phyloP scores from a whole-genome alignment of 1,284 basidiomycete genomes.

The Ustilago trichophora region DNA sequence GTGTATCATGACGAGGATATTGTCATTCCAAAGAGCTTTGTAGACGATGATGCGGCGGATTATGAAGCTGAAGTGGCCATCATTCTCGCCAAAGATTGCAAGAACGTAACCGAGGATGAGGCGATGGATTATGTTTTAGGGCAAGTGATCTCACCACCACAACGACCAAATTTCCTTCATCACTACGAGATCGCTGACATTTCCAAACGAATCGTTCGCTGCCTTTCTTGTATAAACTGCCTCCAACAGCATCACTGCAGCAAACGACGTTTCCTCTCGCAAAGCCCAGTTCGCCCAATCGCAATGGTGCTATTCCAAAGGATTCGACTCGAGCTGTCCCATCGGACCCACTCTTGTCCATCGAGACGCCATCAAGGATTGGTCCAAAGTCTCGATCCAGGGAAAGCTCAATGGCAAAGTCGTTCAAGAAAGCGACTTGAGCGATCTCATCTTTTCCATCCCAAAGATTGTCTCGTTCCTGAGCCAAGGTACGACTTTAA shows the following conservation, averaged over 20 bases:
- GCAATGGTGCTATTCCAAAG: conserved; percentile 67
- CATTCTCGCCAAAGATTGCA: conserved; percentile 81
- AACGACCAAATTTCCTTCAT: no score
- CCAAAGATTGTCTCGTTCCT: conserved; percentile 67
- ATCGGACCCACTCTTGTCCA: conserved; percentile 68
- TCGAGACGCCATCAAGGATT: conserved; percentile 42
- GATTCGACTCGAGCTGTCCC: conserved; percentile 69
- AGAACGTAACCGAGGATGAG: conserved; percentile 78
- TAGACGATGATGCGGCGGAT: conserved; percentile 79
- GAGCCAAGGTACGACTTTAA: conserved; percentile 52
- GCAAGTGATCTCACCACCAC: no score
- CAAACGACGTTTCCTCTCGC: conserved; percentile 68
- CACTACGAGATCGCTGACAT: no score
- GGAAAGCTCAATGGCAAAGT: conserved; percentile 65
- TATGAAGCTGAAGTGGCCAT: conserved; percentile 89
- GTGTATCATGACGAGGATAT: conserved; percentile 74
- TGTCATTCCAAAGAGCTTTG: conserved; percentile 72
- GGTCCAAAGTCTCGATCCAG: conserved; percentile 58
- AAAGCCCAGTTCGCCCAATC: conserved; percentile 62
- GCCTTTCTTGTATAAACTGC: no score
- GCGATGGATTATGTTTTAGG: conserved; percentile 82
- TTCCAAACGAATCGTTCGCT: no score
- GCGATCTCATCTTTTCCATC: conserved; percentile 68
- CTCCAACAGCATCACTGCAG: conserved; percentile 65
- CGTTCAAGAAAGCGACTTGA: conserved; percentile 66